Base-by-base conservation (phyloP, 495 filamentous ascomycete species). In the Hyaloscypha variabilis region DNA sequence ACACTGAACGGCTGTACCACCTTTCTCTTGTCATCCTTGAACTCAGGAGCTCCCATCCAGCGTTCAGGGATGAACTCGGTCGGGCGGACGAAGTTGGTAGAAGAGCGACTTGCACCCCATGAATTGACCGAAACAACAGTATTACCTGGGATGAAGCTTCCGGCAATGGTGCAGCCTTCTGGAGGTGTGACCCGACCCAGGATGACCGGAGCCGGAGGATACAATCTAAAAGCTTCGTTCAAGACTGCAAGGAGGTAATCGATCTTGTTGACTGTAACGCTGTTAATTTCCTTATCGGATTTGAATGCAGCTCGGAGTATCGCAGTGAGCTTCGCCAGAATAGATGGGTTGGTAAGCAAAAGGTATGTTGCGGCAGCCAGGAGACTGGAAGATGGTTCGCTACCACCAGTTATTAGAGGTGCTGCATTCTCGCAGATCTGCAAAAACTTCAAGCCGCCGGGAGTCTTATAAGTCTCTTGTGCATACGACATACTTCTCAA, bases 201-300 rank as follows among this genome's bases (percentile, higher is more conserved):
- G 17, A 46, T 11, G 6, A 14, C 19, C 11, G 39, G 8, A 46
- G 19, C 6, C 14, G 63, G 63, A 23, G 63, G 63, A 24, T 31
- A 65, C 13, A 93, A 74, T 30, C 90, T 85, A 79, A 93, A 82
- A 2, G 85, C 79, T 66, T 93, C 90, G 71, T 90, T 86, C 70
- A 92, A 85, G 23, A 76, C 88, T 0, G 84, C 82, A 54, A 81
- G 79, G 4, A 91, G 79, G 30, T 79, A 81, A 2, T 77, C 73
- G 6, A 78, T 75, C 53, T 75, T 70, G 58, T 71, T 74, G 23
- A 85, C 81, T 31, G 73, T 78, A 11, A 73, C 50, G 4, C 85
- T 69, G 4, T 72, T 79, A 53, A 91, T 90, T 46, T 89, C 83
- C 1, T 73, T 77, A 6, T 80, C 78, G 1, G 73, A 71, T 11